Base-by-base conservation (phyloP, 345 rosid genomes). In the Boechera stricta region DNA sequence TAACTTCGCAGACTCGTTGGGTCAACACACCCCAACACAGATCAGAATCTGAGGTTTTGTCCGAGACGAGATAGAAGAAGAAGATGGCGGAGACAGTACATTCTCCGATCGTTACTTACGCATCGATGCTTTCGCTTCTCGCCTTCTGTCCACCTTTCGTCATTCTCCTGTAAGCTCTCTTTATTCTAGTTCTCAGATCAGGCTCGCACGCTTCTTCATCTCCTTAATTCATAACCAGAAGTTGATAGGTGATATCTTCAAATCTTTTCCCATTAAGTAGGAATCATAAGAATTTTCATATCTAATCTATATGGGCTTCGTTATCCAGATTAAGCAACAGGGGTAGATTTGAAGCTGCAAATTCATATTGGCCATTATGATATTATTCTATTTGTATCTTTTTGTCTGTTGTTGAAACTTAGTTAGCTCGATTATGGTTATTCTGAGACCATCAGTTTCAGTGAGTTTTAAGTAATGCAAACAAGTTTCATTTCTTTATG, bases 81-180 rank as follows among this genome's bases (percentile, higher is more conserved):
- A 76, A 65, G 39, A 81, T 81, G 84, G 71, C 84, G 74, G 80
- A 83, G 76, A 92, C 89, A 5, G 97, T 89, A 11, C 99, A 96
- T 82, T 93, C 98, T 47, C 83, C 97, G 7, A 53, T 81, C 57
- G 69, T 96, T 0, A 96, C 97, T 12, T 96, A 93, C 79, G 81
- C 73, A 57, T 96, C 99, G 7, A 86, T 91, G 98, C 61, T 95
- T 24, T 89, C 94, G 1, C 93, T 96, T 53, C 88, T 96, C 62
- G 60, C 87, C 36, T 77, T 93, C 55, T 93, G 99, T 70, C 99
- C 99, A 66, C 99, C 98, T 16, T 87, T 90, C 72, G 99, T 96
- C 51, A 87, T 93, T 79, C 75, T 96, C 57, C 90, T 96, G 99
- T 96, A 83, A 86, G 89, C 74, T 5, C 58, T 29, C 5, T 28